phyloP scores from a whole-genome alignment of 2,329 filamentous ascomycete species.

The Fusarium neocosmosporiellum region DNA sequence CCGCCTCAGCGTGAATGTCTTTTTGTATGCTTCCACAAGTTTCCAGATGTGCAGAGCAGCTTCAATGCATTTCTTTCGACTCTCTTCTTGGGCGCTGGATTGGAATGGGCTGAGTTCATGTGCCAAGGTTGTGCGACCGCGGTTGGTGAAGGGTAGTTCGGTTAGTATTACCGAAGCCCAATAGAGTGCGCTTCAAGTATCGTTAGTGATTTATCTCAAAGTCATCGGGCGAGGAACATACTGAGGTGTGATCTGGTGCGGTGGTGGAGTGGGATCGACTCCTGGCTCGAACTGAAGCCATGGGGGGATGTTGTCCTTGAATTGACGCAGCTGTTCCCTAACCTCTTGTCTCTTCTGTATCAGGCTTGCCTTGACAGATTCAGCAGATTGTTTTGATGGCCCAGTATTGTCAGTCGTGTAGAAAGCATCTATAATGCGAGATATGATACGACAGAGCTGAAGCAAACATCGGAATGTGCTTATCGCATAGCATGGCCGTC shows the following conservation, averaged over 20 bases:
- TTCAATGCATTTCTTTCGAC: conserved; percentile 52
- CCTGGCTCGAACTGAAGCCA: conserved; percentile 1
- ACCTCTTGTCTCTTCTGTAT: not conserved
- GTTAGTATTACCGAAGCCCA: not conserved
- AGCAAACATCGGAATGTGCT: conserved; percentile 53
- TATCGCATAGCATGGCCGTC: conserved; percentile 1
- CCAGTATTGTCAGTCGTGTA: not conserved
- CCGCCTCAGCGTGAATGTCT: conserved; percentile 56
- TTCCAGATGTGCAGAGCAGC: conserved; percentile 59
- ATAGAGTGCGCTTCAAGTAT: not conserved
- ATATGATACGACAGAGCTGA: conserved; percentile 56
- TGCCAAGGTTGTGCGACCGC: conserved; percentile 59
- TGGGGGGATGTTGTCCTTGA: not conserved
- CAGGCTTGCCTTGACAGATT: not conserved
- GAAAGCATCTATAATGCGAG: conserved; percentile 6
- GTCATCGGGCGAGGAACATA: not conserved
- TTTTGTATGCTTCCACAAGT: conserved; percentile 57
- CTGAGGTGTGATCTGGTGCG: not conserved
- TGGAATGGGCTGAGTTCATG: conserved; percentile 54
- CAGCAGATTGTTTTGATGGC: not conserved
- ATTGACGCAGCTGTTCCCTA: not conserved
- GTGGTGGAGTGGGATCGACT: not conserved
- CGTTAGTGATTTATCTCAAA: not conserved
- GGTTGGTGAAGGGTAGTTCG: conserved; percentile 58
- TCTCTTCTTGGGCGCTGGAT: conserved; percentile 46